Base-by-base conservation (phyloP, 495 filamentous ascomycete species). In the Aspergillus homomorphus region DNA sequence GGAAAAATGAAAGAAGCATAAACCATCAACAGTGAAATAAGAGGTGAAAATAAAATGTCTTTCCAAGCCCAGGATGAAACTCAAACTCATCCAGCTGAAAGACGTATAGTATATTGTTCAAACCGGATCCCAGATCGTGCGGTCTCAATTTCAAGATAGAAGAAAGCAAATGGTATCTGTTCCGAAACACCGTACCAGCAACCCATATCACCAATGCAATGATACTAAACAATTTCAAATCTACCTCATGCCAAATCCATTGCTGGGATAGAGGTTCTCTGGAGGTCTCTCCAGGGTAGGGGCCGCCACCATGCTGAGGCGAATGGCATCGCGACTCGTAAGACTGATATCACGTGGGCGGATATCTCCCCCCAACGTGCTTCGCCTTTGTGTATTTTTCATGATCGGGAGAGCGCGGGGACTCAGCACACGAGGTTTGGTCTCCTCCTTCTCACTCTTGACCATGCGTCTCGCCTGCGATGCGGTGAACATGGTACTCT, bases 381-480 rank as follows among this genome's bases (percentile, higher is more conserved):
- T 80, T 18, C 81, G 79, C 52, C 81, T 70, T 26, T 66, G 64
- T 3, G 74, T 77, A 44, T 77, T 73, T 66, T 89, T 89, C 67
- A 84, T 80, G n/a, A 90, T 77, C 1, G 85, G 82, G n/a, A 83
- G 72, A 20, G 82, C 80, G 15, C 86, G 76, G 48, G 87, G 87
- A 53, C 85, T 86, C 50, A 91, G 70, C 16, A 90, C 85, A 49
- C 79, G 81, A 26, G 71, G 75, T 51, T 80, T 83, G 64, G 66
- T 73, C 56, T 80, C 79, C 38, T 86, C 86, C 56, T 84, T 83
- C 22, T 88, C 85, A 54, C 77, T 81, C 71, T 82, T 87, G 21
- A 86, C 85, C 85, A 90, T 89, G 15, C 87, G 75, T 28, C 87
- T 77, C 8, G 87, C 87, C 57, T 89, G 86, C 18, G 82, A 82